Percentiles rank a stretch among this genome's conserved stretches.
These are phyloP conservation scores for Colletotrichum acutatum DNA, from an alignment of 2,329 filamentous ascomycete genomes.

Conservation along the genomic window DNA sequence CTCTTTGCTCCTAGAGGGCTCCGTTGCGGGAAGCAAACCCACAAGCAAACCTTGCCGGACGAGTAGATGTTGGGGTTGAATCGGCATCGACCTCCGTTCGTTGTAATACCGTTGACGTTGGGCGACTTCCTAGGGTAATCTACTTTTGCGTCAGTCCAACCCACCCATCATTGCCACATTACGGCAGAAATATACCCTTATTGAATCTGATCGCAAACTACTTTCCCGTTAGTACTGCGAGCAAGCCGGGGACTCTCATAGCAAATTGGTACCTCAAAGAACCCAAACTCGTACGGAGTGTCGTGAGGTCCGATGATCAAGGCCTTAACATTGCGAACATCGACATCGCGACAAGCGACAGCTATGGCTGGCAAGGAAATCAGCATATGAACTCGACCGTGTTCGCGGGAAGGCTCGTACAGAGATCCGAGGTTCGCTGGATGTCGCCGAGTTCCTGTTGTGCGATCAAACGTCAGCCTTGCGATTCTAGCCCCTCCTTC, in stretches of 20 bases:
- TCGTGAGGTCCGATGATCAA: constrained; percentile 93
- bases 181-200: constrained; percentile 63
- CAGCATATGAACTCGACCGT: constrained; percentile 19
- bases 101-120: constrained; percentile 77
- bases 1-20: background rate
- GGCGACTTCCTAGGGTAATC: constrained; percentile 84
- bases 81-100: constrained; percentile 86
- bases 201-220: constrained; percentile 83
- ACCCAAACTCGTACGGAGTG: constrained; percentile 96
- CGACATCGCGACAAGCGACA: constrained; percentile 86
- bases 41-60: constrained; percentile 91
- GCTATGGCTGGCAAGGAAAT: constrained; percentile 72
- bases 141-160: constrained; percentile 46
- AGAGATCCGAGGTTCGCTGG: constrained; percentile 85
- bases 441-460: constrained; percentile 86
- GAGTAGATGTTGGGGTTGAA: constrained; percentile 99
- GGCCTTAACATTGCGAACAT: constrained; percentile 88
- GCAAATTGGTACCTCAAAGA: constrained; percentile 80
- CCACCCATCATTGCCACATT: background rate
- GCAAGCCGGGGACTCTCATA: background rate
- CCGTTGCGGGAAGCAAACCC: constrained; percentile 49
- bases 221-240: constrained; percentile 41
- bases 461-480: constrained; percentile 21
- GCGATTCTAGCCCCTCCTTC: constrained; percentile 10
- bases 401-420: constrained; percentile 59